Evolutionary conservation across 805 yeast species (phyloP), one percentile per base, ranked within the genome.

Genomic region (Saccharomycopsis capsularis): DNA sequence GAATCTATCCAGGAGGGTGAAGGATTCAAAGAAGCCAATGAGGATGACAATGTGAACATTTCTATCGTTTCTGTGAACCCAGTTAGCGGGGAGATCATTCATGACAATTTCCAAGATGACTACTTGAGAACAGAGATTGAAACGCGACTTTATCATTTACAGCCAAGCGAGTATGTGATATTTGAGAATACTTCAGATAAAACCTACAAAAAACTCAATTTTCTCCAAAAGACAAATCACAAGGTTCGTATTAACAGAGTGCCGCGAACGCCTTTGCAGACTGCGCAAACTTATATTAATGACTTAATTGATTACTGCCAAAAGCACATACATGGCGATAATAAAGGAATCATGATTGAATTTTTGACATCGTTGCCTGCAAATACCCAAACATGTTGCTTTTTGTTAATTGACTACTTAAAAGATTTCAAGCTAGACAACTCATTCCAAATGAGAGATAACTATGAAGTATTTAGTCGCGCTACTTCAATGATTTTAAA

Each of bases 111-210:
- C 59, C 60, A 60, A 2, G 97, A 89, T 58, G 70, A 71, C 18
- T 62, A 67, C 9, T 48, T 76, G 9, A 70, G 82, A n/a, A 73
- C 68, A 38, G 82, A 82, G 54, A 64, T 91, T 19, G 89, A 85
- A 53, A 85, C 95, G 0, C 65, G 98, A 47, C 62, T 88, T 5
- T 65, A 76, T 40, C 88, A 86, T 61, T 65, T 90, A 51, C 77
- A 77, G 38, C 97, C 98, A 0, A 75, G 81, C 37, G 98, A 91
- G 61, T 72, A 86, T 11, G 53, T 89, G 1, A 56, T 75, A 11
- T 58, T 78, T 5, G 73, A 78, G 16, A 57, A 59, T 6, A 43
- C 70, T 13, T 59, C 59, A 6, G 27, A 30, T 4, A 13, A 21
- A 25, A 46, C 48, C 11, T 9, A 39, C 7, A 23, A 46, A 15